A percentile compares a stretch with the other conserved stretches of the same genome.
These are phyloP conservation scores for Phytophthora fragariaefolia DNA, from an alignment of 352 stramenopile genomes.

Conservation along the genomic window DNA sequence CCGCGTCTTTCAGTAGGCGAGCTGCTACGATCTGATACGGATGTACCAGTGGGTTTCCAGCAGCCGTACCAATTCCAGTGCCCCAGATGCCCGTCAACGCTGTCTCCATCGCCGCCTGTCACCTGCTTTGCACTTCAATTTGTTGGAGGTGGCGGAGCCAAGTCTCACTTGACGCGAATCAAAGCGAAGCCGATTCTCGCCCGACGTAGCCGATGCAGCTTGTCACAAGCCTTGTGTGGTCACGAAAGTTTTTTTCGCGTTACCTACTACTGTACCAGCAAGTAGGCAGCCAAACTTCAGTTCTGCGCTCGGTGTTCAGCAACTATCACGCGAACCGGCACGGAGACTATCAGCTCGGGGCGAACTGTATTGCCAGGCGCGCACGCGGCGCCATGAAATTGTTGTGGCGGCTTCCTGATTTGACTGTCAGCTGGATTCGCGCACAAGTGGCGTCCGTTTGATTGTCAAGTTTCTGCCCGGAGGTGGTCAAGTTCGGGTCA, in stretches of 20 bases:
- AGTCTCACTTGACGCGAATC: slow-evolving; percentile 4
- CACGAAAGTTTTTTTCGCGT: too few relatives aligned
- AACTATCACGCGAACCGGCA: slow-evolving; percentile 11
- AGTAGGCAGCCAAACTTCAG: too few relatives aligned
- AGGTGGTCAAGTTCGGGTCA: slow-evolving; percentile 23
- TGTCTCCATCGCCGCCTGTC: slow-evolving; percentile 25
- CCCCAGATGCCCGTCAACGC: slow-evolving; percentile 18
- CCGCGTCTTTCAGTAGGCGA: slow-evolving; percentile 11
- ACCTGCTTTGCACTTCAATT: background rate
- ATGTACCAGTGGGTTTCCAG: slow-evolving; percentile 10
- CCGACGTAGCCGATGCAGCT: background rate
- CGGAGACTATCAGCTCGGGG: background rate
- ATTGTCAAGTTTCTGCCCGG: slow-evolving; percentile 18
- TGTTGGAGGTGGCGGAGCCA: background rate
- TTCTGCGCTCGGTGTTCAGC: slow-evolving; percentile 11
- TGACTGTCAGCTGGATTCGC: slow-evolving; percentile 21
- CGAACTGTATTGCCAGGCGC: background rate
- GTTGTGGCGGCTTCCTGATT: slow-evolving; percentile 25
- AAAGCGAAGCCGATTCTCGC: slow-evolving; percentile 21
- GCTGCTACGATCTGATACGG: slow-evolving; percentile 21
- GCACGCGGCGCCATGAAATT: slow-evolving; percentile 9
- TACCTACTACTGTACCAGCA: too few relatives aligned
- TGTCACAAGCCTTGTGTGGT: too few relatives aligned
- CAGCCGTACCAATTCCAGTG: slow-evolving; percentile 8
- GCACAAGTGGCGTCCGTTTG: slow-evolving; percentile 3